Evolutionary conservation across 1,139 yeast genomes (phyloP).

Genomic region (Hyphopichia pseudoburtonii): DNA sequence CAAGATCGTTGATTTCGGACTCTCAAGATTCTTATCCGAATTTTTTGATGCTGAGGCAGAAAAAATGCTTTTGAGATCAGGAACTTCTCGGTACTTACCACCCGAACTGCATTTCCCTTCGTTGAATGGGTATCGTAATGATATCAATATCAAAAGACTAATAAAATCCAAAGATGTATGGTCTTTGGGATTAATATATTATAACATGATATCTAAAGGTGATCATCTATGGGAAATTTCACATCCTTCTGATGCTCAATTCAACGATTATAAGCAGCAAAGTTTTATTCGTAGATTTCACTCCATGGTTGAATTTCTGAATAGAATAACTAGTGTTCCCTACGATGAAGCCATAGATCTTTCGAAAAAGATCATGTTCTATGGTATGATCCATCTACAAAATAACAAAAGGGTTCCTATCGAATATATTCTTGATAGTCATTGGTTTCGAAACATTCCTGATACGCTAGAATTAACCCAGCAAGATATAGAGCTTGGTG

Average conservation of each 20-base stretch:
- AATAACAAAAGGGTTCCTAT: slow-evolving; percentile 3
- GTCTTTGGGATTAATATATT: slow-evolving; percentile 10
- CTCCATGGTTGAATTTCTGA: slow-evolving; percentile 2
- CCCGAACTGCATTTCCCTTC: slow-evolving; percentile 7
- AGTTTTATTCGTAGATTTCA: slow-evolving; percentile 3
- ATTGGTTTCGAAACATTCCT: slow-evolving; percentile 3
- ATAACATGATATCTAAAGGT: slow-evolving; percentile 10
- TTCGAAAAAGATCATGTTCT: slow-evolving; percentile 4
- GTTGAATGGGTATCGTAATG: slow-evolving; percentile 1
- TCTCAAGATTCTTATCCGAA: slow-evolving; percentile 2
- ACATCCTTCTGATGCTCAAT: slow-evolving; percentile 3
- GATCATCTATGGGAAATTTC: slow-evolving; percentile 5
- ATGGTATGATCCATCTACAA: slow-evolving; percentile 2
- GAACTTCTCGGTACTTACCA: slow-evolving; percentile 6
- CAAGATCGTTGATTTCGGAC: slow-evolving; percentile 2
- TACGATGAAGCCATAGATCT: not conserved
- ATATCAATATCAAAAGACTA: slow-evolving; percentile 2
- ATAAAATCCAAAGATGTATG: slow-evolving; percentile 5
- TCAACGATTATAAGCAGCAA: slow-evolving; percentile 1
- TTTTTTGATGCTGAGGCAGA: slow-evolving; percentile 1
- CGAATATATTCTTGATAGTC: slow-evolving; percentile 3
- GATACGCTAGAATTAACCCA: not conserved
- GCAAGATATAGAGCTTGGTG: not conserved
- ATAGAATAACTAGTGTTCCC: not conserved
- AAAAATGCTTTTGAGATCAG: slow-evolving; percentile 3